Conservation (phyloP, 768 basidiomycete species). For the Hericium alpestre region DNA sequence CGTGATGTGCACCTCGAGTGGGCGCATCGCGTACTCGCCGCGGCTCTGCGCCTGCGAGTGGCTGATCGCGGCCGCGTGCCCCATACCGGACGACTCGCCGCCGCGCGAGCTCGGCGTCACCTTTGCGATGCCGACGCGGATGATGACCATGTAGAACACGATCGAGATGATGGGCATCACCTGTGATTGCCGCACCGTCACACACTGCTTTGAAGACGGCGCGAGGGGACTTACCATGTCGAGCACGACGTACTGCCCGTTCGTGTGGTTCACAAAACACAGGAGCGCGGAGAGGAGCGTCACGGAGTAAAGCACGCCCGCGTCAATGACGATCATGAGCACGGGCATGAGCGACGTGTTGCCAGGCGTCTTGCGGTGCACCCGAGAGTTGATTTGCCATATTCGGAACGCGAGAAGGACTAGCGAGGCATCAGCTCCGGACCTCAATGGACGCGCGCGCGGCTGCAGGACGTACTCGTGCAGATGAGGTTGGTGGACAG, state of each 20-base stretch:
- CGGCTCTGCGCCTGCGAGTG: background rate
- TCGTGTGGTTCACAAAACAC: constrained; percentile 16
- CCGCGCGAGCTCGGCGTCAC: background rate
- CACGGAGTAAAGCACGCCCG: constrained; percentile 2
- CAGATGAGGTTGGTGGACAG: constrained; percentile 1
- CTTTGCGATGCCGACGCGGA: constrained; percentile 12
- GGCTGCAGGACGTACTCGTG: background rate
- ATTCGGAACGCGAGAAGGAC: background rate
- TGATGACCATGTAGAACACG: constrained; percentile 19
- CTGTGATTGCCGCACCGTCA: background rate
- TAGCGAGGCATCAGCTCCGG: background rate
- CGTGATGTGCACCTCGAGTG: constrained; percentile 2
- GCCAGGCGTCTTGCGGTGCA: background rate
- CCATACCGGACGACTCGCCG: background rate
- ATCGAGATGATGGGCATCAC: constrained; percentile 18
- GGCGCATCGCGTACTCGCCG: background rate
- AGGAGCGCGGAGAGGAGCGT: constrained; percentile 13
- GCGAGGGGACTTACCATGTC: constrained; percentile 13
- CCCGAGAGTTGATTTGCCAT: constrained; percentile 1
- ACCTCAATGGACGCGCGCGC: background rate
- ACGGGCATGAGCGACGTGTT: background rate
- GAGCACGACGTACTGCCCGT: constrained; percentile 15
- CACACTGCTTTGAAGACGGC: background rate
- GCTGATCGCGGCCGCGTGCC: background rate
- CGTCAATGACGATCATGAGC: constrained; percentile 1